Evolutionary conservation across 768 basidiomycete genomes (phyloP).

Genomic region (Boletus rubroflammeus): DNA sequence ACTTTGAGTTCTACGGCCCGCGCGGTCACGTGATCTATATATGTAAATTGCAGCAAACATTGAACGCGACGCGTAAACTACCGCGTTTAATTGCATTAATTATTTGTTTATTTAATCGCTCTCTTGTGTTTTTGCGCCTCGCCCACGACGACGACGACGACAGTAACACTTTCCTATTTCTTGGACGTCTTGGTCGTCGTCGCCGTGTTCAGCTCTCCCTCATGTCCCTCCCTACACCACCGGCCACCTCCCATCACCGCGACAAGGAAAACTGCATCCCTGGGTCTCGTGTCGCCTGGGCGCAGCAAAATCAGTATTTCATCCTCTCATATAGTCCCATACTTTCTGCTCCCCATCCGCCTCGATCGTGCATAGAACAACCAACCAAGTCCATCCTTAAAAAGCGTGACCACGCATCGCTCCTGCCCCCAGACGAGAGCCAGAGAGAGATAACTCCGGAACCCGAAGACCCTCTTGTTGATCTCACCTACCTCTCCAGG

Average conservation of each 20-base stretch:
- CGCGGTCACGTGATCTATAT: constrained; percentile 11
- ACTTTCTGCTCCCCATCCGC: constrained; percentile 13
- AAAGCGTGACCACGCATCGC: constrained; percentile 34
- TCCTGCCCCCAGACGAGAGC: constrained; percentile 40
- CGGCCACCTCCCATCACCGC: constrained; percentile 51
- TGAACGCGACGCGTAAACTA: constrained; percentile 40
- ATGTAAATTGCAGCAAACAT: constrained; percentile 28
- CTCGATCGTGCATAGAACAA: constrained; percentile 37
- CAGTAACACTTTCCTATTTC: constrained; percentile 7
- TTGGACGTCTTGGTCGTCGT: constrained; percentile 3
- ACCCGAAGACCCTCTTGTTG: constrained; percentile 60
- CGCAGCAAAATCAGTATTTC: constrained; percentile 48
- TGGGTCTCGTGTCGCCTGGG: constrained; percentile 47
- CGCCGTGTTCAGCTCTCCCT: constrained; percentile 1
- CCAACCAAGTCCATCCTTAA: constrained; percentile 74
- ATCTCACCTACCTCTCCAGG: constrained; percentile 60
- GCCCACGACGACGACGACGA: constrained; percentile 22
- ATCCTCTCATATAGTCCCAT: constrained; percentile 34
- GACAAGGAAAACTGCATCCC: constrained; percentile 51
- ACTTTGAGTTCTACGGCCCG: too few relatives aligned
- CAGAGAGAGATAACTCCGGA: constrained; percentile 73
- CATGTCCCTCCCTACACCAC: constrained; percentile 60
- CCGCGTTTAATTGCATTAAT: constrained; percentile 35
- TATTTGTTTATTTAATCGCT: constrained; percentile 29
- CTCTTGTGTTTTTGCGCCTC: not conserved